Evolutionary conservation across 257 asterid genomes (phyloP).

Genomic region (Ligustrum vulgare): DNA sequence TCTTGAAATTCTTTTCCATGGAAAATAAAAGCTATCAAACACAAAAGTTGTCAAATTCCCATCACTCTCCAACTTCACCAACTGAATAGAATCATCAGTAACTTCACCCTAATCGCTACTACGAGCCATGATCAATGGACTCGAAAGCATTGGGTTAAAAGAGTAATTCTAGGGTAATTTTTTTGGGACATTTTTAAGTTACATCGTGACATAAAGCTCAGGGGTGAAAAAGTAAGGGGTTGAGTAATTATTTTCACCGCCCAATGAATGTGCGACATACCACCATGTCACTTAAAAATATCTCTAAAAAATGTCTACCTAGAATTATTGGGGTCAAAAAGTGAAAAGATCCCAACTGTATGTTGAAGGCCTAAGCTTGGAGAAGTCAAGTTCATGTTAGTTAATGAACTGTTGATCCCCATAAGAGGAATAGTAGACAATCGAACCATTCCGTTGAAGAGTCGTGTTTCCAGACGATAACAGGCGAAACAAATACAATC

Average conservation of each 20-base stretch:
- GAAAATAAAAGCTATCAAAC: too few relatives aligned
- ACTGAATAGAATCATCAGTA: constrained; percentile 38
- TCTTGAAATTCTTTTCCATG: too few relatives aligned
- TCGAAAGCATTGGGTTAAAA: constrained; percentile 39
- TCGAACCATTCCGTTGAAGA: constrained; percentile 54
- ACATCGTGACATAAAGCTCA: too few relatives aligned
- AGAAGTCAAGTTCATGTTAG: constrained; percentile 36
- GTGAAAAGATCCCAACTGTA: constrained; percentile 46
- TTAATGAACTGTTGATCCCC: constrained; percentile 39
- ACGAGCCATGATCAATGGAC: constrained; percentile 40
- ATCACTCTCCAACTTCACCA: constrained; percentile 67
- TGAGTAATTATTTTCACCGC: too few relatives aligned
- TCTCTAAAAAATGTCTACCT: too few relatives aligned
- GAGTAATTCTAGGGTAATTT: too few relatives aligned
- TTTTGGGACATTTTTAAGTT: too few relatives aligned
- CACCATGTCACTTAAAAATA: too few relatives aligned
- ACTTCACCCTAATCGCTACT: constrained; percentile 63
- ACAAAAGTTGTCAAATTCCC: constrained; percentile 80
- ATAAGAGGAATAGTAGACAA: constrained; percentile 40
- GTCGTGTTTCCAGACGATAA: constrained; percentile 37
- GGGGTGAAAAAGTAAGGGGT: too few relatives aligned
- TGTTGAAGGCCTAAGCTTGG: constrained; percentile 56
- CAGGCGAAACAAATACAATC: constrained; percentile 51
- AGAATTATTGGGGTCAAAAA: too few relatives aligned
- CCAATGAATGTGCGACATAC: too few relatives aligned